These are phyloP conservation scores for Blastomyces emzantsi DNA, from an alignment of 2,329 filamentous ascomycete species.

Conservation along the genomic window DNA sequence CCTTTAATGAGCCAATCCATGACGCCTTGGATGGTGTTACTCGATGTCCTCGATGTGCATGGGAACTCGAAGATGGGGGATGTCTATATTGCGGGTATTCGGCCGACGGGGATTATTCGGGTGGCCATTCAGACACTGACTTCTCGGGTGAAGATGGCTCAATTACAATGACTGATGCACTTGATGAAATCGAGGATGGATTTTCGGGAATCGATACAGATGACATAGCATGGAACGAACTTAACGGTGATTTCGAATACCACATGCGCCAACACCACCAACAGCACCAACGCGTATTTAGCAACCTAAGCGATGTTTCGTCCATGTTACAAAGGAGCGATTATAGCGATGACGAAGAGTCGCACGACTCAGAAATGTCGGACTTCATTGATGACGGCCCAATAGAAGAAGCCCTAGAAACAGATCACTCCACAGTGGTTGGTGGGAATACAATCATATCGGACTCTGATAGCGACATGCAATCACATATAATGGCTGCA, in stretches of 20 bases:
- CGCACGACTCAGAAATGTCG: constrained; percentile 17
- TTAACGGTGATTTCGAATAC: not conserved
- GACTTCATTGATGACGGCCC: constrained; percentile 18
- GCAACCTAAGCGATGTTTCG: not conserved
- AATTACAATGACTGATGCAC: constrained; percentile 34
- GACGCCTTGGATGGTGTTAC: constrained; percentile 53
- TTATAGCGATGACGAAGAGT: constrained; percentile 12
- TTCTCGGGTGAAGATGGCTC: not conserved
- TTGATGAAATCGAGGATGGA: constrained; percentile 24
- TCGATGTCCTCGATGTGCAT: constrained; percentile 53
- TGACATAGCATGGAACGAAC: constrained; percentile 11
- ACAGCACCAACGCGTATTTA: not conserved
- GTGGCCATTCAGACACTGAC: constrained; percentile 40
- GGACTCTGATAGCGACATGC: constrained; percentile 12
- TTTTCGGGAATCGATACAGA: constrained; percentile 25
- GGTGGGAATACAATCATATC: constrained; percentile 12
- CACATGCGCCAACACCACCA: not conserved
- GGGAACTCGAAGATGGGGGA: constrained; percentile 54
- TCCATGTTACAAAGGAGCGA: not conserved
- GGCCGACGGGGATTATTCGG: constrained; percentile 41
- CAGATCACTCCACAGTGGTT: constrained; percentile 6
- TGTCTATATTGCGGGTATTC: constrained; percentile 50
- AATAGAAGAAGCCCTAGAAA: constrained; percentile 12
- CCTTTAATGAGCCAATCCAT: constrained; percentile 36
- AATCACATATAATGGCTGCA: constrained; percentile 11